Percentiles rank a stretch among this genome's conserved stretches.
These are phyloP conservation scores for Amorphotheca resinae DNA, from an alignment of 495 filamentous ascomycete genomes.

Conservation along the genomic window DNA sequence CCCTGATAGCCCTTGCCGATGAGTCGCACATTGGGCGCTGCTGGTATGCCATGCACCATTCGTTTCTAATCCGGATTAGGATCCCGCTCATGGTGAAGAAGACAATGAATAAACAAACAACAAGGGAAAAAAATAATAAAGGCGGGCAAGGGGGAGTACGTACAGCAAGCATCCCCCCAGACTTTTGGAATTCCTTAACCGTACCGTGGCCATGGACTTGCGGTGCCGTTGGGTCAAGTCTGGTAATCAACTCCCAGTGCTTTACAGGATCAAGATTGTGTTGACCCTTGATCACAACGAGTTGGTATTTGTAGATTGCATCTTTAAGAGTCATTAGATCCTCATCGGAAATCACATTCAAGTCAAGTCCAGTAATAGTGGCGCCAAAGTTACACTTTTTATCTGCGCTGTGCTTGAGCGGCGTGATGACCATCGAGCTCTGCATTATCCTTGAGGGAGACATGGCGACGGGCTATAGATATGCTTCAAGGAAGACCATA, in stretches of 20 bases:
- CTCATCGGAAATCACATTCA: conserved; percentile 24
- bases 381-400: conserved; percentile 23
- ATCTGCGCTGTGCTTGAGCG: conserved; percentile 5
- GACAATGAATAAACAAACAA: conserved; percentile 15
- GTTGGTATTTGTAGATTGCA: conserved; percentile 29
- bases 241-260: conserved; percentile 30
- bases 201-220: conserved; percentile 28
- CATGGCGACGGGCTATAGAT: too few species aligned
- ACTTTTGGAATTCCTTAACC: too few species aligned
- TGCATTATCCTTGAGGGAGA: too few species aligned
- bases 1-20: conserved; percentile 34
- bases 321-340: conserved; percentile 26
- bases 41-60: conserved; percentile 28
- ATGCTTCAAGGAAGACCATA: too few species aligned
- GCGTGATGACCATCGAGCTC: conserved; percentile 1
- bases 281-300: conserved; percentile 29
- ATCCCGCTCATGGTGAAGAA: neutral
- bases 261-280: conserved; percentile 25
- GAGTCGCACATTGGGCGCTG: conserved; percentile 30
- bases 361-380: conserved; percentile 20
- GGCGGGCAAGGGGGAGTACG: too few species aligned
- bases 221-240: conserved; percentile 26
- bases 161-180: too few species aligned
- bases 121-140: too few species aligned
- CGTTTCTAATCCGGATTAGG: conserved; percentile 15